A percentile compares a stretch with the other conserved stretches of the same genome.
These are phyloP conservation scores for Artemisia annua DNA, from an alignment of 129 eudicot genomes.

Conservation along the genomic window DNA sequence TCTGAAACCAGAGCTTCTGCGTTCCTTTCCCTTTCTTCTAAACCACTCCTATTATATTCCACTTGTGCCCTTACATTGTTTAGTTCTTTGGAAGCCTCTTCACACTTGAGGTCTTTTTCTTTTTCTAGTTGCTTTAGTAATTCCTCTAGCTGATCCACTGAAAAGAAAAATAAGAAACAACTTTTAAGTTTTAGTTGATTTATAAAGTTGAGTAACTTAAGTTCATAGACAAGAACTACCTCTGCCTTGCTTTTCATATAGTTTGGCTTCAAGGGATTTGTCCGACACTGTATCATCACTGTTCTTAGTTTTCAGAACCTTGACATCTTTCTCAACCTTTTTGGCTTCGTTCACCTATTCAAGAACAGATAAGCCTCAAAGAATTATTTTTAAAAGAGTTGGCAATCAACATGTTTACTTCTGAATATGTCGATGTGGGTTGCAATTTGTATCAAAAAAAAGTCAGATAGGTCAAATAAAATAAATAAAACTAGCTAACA, in stretches of 20 bases:
- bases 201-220: neutral
- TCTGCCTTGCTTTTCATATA: constrained; percentile 75
- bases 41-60: constrained; percentile 51
- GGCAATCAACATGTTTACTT: too few relatives aligned
- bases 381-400: too few relatives aligned
- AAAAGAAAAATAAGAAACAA: neutral
- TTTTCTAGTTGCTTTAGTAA: constrained; percentile 55
- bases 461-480: neutral
- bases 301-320: constrained; percentile 60
- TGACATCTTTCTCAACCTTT: constrained; percentile 79
- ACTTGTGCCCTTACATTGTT: constrained; percentile 69
- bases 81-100: constrained; percentile 58
- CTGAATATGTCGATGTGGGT: too few relatives aligned
- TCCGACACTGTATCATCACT: constrained; percentile 60
- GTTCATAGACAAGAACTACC: constrained; percentile 42
- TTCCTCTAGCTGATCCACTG: constrained; percentile 69
- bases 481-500: neutral
- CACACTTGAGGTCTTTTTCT: constrained; percentile 55
- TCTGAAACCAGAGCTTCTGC: constrained; percentile 62
- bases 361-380: neutral
- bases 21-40: constrained; percentile 51
- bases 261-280: constrained; percentile 80
- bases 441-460: neutral
- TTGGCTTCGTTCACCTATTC: constrained; percentile 67
- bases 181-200: neutral